Evolutionary conservation across 306 rosid species (phyloP), one percentile per base, ranked within the genome.

Genomic region (Argentina anserina): DNA sequence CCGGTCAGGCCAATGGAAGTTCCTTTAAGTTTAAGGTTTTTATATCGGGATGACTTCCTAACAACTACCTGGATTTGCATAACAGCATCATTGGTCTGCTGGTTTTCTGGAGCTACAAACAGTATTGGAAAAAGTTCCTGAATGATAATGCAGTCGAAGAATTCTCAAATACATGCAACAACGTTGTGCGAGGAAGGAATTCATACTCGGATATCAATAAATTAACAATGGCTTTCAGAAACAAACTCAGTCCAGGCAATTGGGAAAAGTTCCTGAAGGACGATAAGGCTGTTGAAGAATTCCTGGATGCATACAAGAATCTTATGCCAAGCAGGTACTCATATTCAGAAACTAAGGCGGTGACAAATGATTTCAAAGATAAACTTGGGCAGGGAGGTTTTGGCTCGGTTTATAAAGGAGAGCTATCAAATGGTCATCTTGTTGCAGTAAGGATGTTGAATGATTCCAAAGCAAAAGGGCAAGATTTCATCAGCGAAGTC

Each of bases 401-500:
- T 37, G 64, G 74, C 0, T 52, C 50, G 1, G 74, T 70, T 21
- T 70, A 21, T n/a, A 53, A 70, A 37, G 74, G 65, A 52, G 37
- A 52, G 50, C 65, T 70, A 2, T 23, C 37, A 5, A 26, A 53
- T 70, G 74, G 65, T 14, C 37, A 37, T 53, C 65, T 14, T 37
- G 74, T 70, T 50, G 74, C 74, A 7, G 74, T 36, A 0, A 70
- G 53, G 74, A 23, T 53, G 37, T 17, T 70, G 50, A 52, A 12
- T 34, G 73, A 33, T 37, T 49, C 73, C 47, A 53, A 70, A 52
- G 74, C 37, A 7, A 41, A 70, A 9, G 65, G 75, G 3, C 75
- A 4, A 70, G 74, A 70, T 53, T 70, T 70, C 65, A 23, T 53
- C 37, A 70, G 23, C 23, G 74, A 70, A 53, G 74, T 52, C 36